Evolutionary conservation across 768 basidiomycete genomes (phyloP), one percentile per base, ranked within the genome.

Genomic region (Agaricus blazei): DNA sequence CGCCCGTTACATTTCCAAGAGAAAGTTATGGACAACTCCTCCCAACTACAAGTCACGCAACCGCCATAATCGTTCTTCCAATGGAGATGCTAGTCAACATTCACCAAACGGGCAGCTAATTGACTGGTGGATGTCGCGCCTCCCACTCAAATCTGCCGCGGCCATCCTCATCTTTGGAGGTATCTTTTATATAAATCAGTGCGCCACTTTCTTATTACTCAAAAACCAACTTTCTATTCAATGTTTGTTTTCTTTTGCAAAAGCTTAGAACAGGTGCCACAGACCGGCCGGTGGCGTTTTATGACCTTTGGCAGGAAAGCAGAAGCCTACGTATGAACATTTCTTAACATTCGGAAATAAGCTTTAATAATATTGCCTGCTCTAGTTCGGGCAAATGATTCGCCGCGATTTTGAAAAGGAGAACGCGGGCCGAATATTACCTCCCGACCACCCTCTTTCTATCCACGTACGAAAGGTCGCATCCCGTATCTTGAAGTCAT

Each of bases 201-300:
- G 55, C 57, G 68, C 63, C 9, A 19, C 28, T 51, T 19, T 11
- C 45, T 23, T 27, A 40, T 15, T 28, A 28, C 14, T 43, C n/a
- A 8, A 34, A 19, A 19, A 19, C 19, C 19, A 19, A 19, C 19
- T 19, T 19, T 19, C 19, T 19, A 44, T 19, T 19, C 5, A 40
- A 19, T 9, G 43, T 14, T 38, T 48, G 54, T 42, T 14, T 34
- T 46, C 28, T 19, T 26, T 27, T 43, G n/a, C 36, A 19, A 29
- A 36, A 94, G 92, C 63, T 75, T 95, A 27, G 94, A 98, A 66
- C 78, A 81, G 64, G 89, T 93, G 0, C 84, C 88, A 2, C 88
- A 94, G 65, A 95, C 92, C 0, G 92, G 93, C 0, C 73, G 95
- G 54, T 87, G 87, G 81, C 71, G 95, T 19, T 97, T 95, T 66